Evolutionary conservation across 2,329 filamentous ascomycete species (phyloP), one percentile per base, ranked within the genome.

Genomic region (Fonsecaea multimorphosa): DNA sequence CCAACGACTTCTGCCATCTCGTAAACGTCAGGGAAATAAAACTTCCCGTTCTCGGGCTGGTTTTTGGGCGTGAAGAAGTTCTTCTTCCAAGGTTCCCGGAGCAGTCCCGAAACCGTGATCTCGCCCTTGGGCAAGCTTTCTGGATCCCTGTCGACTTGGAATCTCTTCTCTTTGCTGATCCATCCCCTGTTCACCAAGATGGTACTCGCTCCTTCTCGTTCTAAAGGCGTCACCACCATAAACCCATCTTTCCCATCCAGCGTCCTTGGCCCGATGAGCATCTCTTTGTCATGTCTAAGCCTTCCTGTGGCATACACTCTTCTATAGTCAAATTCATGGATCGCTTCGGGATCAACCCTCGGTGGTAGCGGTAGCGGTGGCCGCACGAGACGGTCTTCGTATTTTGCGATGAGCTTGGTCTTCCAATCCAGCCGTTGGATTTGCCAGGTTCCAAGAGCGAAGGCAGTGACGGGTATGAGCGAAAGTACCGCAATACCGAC

Each of bases 11-110:
- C 83, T 1, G 95, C 95, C 95, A 99, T 99, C 83, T 97, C 87
- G 73, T 85, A 79, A 27, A 99, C 92, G 78, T 97, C 94, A 0
- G 95, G 94, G 75, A 99, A 99, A 80, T 97, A 97, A 77, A 96
- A 99, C 78, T 93, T 89, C 65, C 89, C 87, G 75, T 88, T 88
- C 72, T 93, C 89, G 0, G 94, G 94, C 72, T 87, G 83, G 73
- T 99, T 99, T 0, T 91, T 88, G 0, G 95, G 95, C 63, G 95
- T 99, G 77, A 99, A 99, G 86, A 93, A 90, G 77, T 99, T 99
- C 84, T 94, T 96, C 85, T 96, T 95, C 87, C 92, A 96, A 8
- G 94, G 94, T 80, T 95, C 88, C 66, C 95, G 81, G 76, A 99
- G 76, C 76, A 99, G 74, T 0, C 95, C 95, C 79, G 97, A 89